Base-by-base conservation (phyloP, 78 protist species). In the Chrysochromulina tobinii region DNA sequence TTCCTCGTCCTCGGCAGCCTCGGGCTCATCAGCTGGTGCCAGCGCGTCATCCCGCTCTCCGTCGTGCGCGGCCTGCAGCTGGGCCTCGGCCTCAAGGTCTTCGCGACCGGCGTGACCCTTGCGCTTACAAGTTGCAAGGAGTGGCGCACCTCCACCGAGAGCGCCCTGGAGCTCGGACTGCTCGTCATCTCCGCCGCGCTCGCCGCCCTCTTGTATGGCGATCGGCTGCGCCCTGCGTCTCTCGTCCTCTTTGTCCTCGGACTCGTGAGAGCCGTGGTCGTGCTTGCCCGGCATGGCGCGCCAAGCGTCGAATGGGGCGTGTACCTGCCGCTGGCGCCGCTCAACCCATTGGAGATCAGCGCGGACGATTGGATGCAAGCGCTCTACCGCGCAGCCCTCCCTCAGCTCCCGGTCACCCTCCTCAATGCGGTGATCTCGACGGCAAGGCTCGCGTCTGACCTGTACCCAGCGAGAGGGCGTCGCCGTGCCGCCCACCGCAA, bases 321-420 rank as follows among this genome's bases (percentile, higher is more conserved):
- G 73, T 0, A 2, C 51, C 1, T 2, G 51, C 77, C 77, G 12
- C 20, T 68, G 12, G 17, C 14, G 20, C 51, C 51, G 18, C 6
- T 68, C 51, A 9, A 38, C 51, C 8, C 68, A 2, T 38, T 38
- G 38, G 38, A 38, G 38, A 15, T 61, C 25, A 21, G 3, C 25
- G 15, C 21, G 68, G 77, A 0, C 51, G 77, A 68, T 51, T 17
- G n/a, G 48, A 2, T 38, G 53, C 4, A 17, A 0, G 92, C 83
- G 4, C 23, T 75, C 64, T 14, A 6, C 14, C 50, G 61, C 61
- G 86, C 48, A 8, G 92, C 92, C 58, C 83, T 90, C 66, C 86
- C 92, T 2, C 92, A 90, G 77, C 58, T 90, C n/a, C 92, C 92
- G 11, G 15, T 90, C 61, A 90, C 92, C 17, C 51, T 69, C 4